Evolutionary conservation across 2,329 filamentous ascomycete species (phyloP).

Genomic region (Neoascochyta sp.): DNA sequence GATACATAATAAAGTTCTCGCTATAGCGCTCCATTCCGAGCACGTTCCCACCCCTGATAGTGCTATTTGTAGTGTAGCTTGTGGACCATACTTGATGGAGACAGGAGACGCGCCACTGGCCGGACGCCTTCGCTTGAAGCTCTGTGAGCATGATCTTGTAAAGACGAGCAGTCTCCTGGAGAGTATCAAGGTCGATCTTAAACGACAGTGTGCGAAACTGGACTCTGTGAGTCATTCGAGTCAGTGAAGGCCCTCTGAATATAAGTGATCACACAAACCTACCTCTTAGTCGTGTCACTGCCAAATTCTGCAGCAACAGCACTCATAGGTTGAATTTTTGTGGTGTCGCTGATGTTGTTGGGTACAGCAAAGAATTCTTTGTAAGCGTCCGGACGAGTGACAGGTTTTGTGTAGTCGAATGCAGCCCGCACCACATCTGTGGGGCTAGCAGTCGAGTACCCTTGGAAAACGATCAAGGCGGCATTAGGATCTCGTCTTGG

Average conservation of each 20-base stretch:
- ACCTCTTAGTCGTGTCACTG: constrained; percentile 8
- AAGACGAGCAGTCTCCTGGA: constrained; percentile 20
- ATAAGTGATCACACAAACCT: no score
- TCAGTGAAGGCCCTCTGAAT: background rate
- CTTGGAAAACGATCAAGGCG: constrained; percentile 11
- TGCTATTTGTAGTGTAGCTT: constrained; percentile 9
- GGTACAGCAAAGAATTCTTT: constrained; percentile 14
- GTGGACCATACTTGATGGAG: constrained; percentile 10
- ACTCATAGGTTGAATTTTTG: constrained; percentile 15
- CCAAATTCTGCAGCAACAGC: constrained; percentile 12
- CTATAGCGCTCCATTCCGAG: constrained; percentile 27
- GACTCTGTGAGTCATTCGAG: constrained; percentile 2
- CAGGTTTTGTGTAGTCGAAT: constrained; percentile 15
- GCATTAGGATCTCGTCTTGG: constrained; percentile 7
- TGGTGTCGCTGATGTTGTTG: constrained; percentile 13
- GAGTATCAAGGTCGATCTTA: constrained; percentile 17
- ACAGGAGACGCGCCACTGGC: constrained; percentile 11
- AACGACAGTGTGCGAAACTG: constrained; percentile 20
- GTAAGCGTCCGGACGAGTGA: constrained; percentile 10
- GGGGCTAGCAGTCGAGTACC: constrained; percentile 11
- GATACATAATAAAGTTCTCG: constrained; percentile 13
- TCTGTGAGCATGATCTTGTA: constrained; percentile 18
- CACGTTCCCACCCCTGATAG: constrained; percentile 39
- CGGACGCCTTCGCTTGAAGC: constrained; percentile 29
- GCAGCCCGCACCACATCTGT: constrained; percentile 8